These are phyloP conservation scores for Ascosphaera apis DNA, from an alignment of 2,329 filamentous ascomycete species.

Conservation along the genomic window DNA sequence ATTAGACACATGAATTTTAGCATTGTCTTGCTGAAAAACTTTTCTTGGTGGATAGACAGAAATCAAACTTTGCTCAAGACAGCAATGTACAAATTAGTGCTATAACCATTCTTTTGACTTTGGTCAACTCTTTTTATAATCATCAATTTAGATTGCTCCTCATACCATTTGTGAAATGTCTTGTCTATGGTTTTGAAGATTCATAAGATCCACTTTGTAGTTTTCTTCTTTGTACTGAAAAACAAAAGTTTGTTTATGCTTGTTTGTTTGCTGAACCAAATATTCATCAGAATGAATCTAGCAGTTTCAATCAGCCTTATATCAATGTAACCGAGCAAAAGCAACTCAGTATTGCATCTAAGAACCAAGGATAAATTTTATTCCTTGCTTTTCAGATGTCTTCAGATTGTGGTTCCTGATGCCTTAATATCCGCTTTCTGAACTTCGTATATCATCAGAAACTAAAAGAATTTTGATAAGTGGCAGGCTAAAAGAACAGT, in stretches of 20 bases:
- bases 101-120: conserved; percentile 1
- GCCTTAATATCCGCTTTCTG: no score
- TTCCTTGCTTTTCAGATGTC: no score
- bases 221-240: conserved; percentile 1
- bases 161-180: conserved; percentile 3
- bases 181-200: conserved; percentile 2
- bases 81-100: conserved; percentile 2
- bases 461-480: no score
- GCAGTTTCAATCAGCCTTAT: no score
- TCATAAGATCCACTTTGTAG: conserved; percentile 1
- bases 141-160: conserved; percentile 1
- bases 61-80: conserved; percentile 1
- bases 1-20: conserved; percentile 2
- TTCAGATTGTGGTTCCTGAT: no score
- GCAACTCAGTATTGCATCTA: no score
- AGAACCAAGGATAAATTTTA: no score
- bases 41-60: neutral
- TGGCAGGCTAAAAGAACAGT: no score
- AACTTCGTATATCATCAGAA: no score
- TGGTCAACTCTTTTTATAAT: no score
- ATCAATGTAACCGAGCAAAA: no score
- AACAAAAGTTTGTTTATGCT: neutral
- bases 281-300: conserved; percentile 3
- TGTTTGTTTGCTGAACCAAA: conserved; percentile 2
- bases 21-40: conserved; percentile 7